Evolutionary conservation across 1,139 yeast genomes (phyloP).

Genomic region (Protomyces inouyei): DNA sequence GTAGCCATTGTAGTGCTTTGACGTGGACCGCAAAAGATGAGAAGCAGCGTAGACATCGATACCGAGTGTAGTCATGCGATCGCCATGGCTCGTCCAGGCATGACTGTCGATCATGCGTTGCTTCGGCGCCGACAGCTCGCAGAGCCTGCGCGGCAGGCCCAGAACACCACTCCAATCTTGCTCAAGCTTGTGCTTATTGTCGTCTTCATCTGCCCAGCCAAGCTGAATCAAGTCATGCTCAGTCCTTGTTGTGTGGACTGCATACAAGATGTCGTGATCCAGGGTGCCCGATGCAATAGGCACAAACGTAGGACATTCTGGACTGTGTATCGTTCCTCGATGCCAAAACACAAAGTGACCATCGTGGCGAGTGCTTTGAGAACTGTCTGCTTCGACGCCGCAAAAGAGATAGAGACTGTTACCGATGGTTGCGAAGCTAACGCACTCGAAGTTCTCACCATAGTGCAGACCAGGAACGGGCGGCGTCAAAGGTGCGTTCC

Average conservation of each 20-base stretch:
- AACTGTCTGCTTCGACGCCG: background rate
- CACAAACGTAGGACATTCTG: background rate
- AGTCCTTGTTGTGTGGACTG: background rate
- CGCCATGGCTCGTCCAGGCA: background rate
- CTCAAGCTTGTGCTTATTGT: background rate
- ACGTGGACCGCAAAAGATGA: background rate
- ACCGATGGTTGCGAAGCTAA: background rate
- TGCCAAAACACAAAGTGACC: background rate
- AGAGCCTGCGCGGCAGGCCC: background rate
- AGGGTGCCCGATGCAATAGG: background rate
- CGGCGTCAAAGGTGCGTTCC: background rate
- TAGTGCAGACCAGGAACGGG: background rate
- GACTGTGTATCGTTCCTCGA: background rate
- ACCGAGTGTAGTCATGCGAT: background rate
- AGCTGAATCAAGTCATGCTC: background rate
- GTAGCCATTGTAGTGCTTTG: background rate
- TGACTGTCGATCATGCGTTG: background rate
- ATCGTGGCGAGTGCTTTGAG: background rate
- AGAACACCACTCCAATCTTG: background rate
- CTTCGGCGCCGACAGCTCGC: background rate
- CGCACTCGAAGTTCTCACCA: background rate
- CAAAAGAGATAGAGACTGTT: background rate
- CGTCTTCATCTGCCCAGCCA: background rate
- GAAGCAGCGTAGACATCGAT: background rate
- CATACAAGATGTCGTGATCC: slow-evolving; percentile 1